Evolutionary conservation across 441 rosid genomes (phyloP).

Genomic region (Corymbia citriodora): DNA sequence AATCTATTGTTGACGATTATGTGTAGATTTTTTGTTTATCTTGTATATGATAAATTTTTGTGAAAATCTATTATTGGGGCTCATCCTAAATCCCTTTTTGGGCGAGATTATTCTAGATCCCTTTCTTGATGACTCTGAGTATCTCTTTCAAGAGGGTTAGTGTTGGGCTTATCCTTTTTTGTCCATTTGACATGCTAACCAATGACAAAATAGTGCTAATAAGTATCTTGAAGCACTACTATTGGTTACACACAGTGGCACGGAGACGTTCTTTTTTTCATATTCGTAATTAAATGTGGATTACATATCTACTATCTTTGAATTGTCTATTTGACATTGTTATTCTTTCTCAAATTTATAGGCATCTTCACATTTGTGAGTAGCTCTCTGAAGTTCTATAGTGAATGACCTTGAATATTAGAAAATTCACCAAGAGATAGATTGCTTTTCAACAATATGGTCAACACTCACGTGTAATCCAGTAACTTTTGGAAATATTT

Average conservation of each 20-base stretch:
- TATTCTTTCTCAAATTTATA: background rate
- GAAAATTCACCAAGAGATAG: background rate
- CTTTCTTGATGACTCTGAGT: background rate
- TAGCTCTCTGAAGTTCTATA: background rate
- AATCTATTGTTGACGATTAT: too few species aligned
- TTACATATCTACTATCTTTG: background rate
- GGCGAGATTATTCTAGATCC: too few species aligned
- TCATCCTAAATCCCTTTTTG: too few species aligned
- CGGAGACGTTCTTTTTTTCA: background rate
- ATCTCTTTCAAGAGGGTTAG: constrained; percentile 83
- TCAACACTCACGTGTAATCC: background rate
- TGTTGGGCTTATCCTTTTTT: background rate
- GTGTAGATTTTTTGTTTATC: too few species aligned
- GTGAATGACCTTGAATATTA: background rate
- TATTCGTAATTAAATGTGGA: background rate
- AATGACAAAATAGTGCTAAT: background rate
- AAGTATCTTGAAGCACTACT: background rate
- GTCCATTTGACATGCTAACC: background rate
- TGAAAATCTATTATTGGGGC: too few species aligned
- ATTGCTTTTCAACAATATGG: background rate
- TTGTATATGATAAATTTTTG: too few species aligned
- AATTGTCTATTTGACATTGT: background rate
- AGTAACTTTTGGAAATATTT: background rate
- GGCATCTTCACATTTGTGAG: background rate
- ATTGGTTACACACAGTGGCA: background rate